Evolutionary conservation across 345 rosid species (phyloP), one percentile per base, ranked within the genome.

Genomic region (Capsella bursapastoris): DNA sequence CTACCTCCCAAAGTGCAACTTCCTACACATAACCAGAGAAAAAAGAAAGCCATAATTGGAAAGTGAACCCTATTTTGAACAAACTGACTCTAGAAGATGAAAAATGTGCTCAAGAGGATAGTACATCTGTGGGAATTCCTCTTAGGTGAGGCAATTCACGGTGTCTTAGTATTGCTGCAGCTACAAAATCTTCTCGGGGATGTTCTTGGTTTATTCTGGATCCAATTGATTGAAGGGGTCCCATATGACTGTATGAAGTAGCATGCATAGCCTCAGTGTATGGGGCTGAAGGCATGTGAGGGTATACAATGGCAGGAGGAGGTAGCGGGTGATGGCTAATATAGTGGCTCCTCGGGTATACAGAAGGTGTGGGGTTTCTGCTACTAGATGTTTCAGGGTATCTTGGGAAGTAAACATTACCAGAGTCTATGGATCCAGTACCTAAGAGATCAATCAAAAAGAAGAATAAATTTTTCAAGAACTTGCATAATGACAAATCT

Each of bases 61-160:
- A 43, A 65, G 7, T 16, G 9, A 41, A 77, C 56, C 48, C 18
- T 43, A 59, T 60, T 38, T 38, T 7, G 31, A 57, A 77, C 37
- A 64, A 62, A 70, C 27, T 41, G 40, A 64, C 32, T 29, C 6
- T 49, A 32, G 25, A 56, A 44, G 64, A 51, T 12, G 68, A 49
- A 68, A 27, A 14, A 32, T 58, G 55, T 64, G 68, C 5, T 27
- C 32, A 74, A 57, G 61, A 43, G 31, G n/a, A 40, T 38, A 49
- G 76, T 88, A 88, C 98, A 85, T 91, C 87, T 2, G 82, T 66
- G 2, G 89, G 85, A 14, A 82, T 68, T 68, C 75, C 82, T 89
- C 93, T 84, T 67, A 86, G 61, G 70, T 76, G 84, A 71, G 93
- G 91, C 52, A 79, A 64, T 61, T 71, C 84, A 73, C 53, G 87